Base-by-base conservation (phyloP, 805 yeast species). In the Candida succiphila region DNA sequence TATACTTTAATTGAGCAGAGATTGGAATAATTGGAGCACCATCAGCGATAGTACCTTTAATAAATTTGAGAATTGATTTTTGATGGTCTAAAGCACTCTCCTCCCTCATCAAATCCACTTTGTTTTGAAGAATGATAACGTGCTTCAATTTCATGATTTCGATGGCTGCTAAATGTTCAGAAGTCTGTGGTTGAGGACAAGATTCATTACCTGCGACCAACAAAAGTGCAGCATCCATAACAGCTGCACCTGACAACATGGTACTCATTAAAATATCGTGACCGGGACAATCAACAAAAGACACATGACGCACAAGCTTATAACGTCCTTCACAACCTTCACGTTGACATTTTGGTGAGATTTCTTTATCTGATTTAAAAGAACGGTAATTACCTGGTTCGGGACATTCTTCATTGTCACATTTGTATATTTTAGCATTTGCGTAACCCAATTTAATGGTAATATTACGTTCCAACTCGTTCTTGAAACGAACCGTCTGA, bases 181-280 rank as follows among this genome's bases (percentile, higher is more conserved):
- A 82, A 14, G 99, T 92, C 69, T 92, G 99, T 29, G 99, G 99
- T 69, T 92, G 99, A 40, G 99, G 99, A 70, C 99, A 92, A 36
- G 95, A 77, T 72, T 92, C 99, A 60, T 92, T 92, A 63, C 97
- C 98, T 20, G 98, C 99, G 56, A 92, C 80, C 45, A 92, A 72
- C 54, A 92, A 69, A 41, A 92, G 69, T 3, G 99, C 99, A 37
- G 99, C 99, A 64, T 92, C 99, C 99, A 92, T 92, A 44, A 92
- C 99, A 14, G 99, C 99, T 25, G 99, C 99, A 58, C 99, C 99
- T 30, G 97, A 88, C 75, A 92, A 78, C 99, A 92, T 92, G 46
- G 99, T 92, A 73, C 96, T 87, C 99, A 92, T 92, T 61, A 92
- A 79, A 68, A 92, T 94, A 70, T 92, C 99, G 83, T 92, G 99